A percentile compares a stretch with the other conserved stretches of the same genome.
These are phyloP conservation scores for Protea cynaroides DNA, from an alignment of 164 flowering plant genomes.

Conservation along the genomic window DNA sequence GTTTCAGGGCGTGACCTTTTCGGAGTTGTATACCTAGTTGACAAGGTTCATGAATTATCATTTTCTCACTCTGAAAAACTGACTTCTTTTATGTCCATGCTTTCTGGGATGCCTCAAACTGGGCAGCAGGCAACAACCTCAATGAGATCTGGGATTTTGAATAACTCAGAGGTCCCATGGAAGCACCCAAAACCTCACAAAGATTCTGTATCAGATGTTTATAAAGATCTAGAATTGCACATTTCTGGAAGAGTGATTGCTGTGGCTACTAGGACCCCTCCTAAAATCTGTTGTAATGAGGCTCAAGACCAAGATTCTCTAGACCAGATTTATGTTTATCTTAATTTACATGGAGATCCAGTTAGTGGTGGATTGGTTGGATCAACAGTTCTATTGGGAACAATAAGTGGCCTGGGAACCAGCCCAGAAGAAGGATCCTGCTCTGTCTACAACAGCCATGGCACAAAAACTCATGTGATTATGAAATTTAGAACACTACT, in stretches of 20 bases:
- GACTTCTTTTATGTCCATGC: slow-evolving; percentile 23
- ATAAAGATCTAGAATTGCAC: slow-evolving; percentile 74
- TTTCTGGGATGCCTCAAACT: slow-evolving; percentile 15
- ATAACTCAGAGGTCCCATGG: slow-evolving; percentile 13
- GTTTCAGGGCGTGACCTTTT: slow-evolving; percentile 91
- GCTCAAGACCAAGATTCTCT: slow-evolving; percentile 38
- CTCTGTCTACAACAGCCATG: slow-evolving; percentile 51
- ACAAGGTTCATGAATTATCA: slow-evolving; percentile 42
- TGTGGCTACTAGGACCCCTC: slow-evolving; percentile 64
- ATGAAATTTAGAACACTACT: slow-evolving; percentile 82
- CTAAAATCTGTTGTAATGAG: slow-evolving; percentile 31
- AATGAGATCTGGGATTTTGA: slow-evolving; percentile 14
- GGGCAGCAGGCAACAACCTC: slow-evolving; percentile 14
- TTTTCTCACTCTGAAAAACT: slow-evolving; percentile 27
- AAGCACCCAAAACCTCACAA: slow-evolving; percentile 10
- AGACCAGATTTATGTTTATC: slow-evolving; percentile 77
- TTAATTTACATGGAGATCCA: slow-evolving; percentile 33
- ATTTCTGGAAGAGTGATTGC: slow-evolving; percentile 73
- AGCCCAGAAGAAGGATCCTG: slow-evolving; percentile 78
- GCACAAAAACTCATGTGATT: slow-evolving; percentile 72
- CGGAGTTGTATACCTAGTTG: slow-evolving; percentile 62
- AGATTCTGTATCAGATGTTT: slow-evolving; percentile 46
- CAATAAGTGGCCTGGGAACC: slow-evolving; percentile 67
- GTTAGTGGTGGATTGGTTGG: slow-evolving; percentile 17
- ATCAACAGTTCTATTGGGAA: slow-evolving; percentile 51